Evolutionary conservation across 805 yeast genomes (phyloP), one percentile per base, ranked within the genome.

Genomic region (Pichia phayaonensis): DNA sequence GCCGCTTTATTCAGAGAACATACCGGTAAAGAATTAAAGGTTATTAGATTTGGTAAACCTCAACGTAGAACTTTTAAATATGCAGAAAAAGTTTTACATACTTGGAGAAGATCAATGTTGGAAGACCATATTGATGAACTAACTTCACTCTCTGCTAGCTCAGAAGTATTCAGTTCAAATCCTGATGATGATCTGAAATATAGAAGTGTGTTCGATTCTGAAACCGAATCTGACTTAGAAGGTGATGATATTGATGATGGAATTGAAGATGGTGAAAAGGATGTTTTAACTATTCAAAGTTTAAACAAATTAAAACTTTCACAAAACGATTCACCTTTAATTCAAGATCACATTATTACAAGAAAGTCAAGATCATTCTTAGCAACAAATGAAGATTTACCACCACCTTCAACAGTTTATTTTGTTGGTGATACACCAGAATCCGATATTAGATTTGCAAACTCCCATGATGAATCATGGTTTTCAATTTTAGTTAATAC

Each of bases 401-500:
- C 94, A 7, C 90, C 90, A 4, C 89, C 94, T 3, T 82, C 88
- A 6, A 86, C 94, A 0, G 95, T 87, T 16, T 86, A 86, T 66
- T 87, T 86, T 69, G 94, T 86, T 47, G 95, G 95, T 60, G 95
- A 86, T 63, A 86, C 95, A 15, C 95, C 95, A 20, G 95, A 86
- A 69, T 83, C 90, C 8, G 95, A 86, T 66, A 86, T 86, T 56
- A 74, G 94, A 66, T 87, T 87, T 70, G 95, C 95, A 48, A 86
- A 86, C 70, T 82, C 90, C 20, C 92, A 86, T 67, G 94, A 86
- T 63, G 79, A 79, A 53, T 80, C 89, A 29, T 86, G 95, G 95
- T 81, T 76, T 68, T 86, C 95, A 26, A 86, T 87, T 52, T 73
- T 86, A 61, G 95, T 86, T 40, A 84, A 86, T 68, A 86, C 95